Conservation (phyloP, 768 basidiomycete species). For the Termitomyces sp. region DNA sequence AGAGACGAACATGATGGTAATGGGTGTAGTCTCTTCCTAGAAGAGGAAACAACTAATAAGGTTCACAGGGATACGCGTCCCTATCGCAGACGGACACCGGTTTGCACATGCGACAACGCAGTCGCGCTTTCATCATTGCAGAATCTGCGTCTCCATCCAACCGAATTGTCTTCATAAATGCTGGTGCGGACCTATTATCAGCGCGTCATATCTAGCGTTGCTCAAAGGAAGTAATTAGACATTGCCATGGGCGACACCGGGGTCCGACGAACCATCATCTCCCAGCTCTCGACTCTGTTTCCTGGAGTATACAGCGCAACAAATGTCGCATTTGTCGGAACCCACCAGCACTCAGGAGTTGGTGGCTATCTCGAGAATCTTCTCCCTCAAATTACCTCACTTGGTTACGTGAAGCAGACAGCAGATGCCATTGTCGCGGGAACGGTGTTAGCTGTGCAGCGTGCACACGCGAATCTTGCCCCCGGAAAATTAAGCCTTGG, state of each 20-base stretch:
- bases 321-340: conserved; percentile 74
- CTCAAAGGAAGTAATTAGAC: conserved; percentile 32
- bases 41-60: neutral
- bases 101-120: conserved; percentile 74
- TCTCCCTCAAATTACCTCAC: conserved; percentile 68
- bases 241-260: conserved; percentile 82
- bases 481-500: conserved; percentile 58
- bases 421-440: conserved; percentile 69
- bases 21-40: neutral
- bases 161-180: conserved; percentile 69
- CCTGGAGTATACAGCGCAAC: conserved; percentile 59
- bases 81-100: conserved; percentile 65
- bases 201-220: neutral
- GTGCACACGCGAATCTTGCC: conserved; percentile 58
- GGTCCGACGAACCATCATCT: conserved; percentile 62
- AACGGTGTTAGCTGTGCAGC: conserved; percentile 60
- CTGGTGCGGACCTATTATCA: conserved; percentile 32
- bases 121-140: conserved; percentile 72
- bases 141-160: conserved; percentile 49
- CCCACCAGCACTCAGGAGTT: conserved; percentile 74
- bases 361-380: conserved; percentile 77
- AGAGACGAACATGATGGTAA: conserved; percentile 80
- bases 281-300: conserved; percentile 46
- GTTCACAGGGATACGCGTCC: conserved; percentile 57
- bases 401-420: conserved; percentile 68